Evolutionary conservation across 108 stramenopile species (phyloP), one percentile per base, ranked within the genome.

Genomic region (Pseudonitzschia multiseries): DNA sequence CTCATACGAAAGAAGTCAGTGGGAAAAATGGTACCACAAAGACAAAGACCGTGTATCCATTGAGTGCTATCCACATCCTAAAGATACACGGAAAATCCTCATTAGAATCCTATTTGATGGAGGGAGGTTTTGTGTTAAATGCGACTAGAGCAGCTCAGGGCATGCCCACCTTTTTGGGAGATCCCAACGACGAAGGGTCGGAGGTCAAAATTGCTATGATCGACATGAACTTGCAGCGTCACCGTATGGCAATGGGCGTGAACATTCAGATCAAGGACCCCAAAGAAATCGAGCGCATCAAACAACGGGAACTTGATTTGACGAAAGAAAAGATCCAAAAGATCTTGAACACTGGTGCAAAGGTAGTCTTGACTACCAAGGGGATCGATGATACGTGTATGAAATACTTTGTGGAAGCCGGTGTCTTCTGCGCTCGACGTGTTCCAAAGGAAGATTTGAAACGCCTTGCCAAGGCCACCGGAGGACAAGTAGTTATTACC

Each of bases 381-480:
- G 99, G 98, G 59, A 97, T 99, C 68, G 99, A 99, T 73, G 99
- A 99, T 79, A 76, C 97, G 51, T 98, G 98, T 76, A 93, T 99
- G 85, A 99, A 99, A 81, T 99, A 99, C 85, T 99, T 99, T 86
- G 98, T 99, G 14, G 97, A 99, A 79, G 99, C 99, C 14, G 98
- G 98, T 18, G 90, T 87, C 56, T 87, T 97, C 31, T 97, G 96
- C 50, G 95, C 95, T 21, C 87, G 99, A 63, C 93, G 99, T 5
- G 95, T 96, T 24, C 89, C 92, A 52, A 91, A 95, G 74, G 99
- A 98, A 65, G 99, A 99, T 89, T 69, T 99, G 68, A 93, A 94
- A 71, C 94, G 99, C 32, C 87, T 99, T 41, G 99, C 99, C 70
- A 97, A 97, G 83, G 97, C 98, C 2, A 99, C 98, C 28, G 99